These are phyloP conservation scores for Melaleuca quinquenervia DNA, from an alignment of 345 rosid genomes.

Conservation along the genomic window DNA sequence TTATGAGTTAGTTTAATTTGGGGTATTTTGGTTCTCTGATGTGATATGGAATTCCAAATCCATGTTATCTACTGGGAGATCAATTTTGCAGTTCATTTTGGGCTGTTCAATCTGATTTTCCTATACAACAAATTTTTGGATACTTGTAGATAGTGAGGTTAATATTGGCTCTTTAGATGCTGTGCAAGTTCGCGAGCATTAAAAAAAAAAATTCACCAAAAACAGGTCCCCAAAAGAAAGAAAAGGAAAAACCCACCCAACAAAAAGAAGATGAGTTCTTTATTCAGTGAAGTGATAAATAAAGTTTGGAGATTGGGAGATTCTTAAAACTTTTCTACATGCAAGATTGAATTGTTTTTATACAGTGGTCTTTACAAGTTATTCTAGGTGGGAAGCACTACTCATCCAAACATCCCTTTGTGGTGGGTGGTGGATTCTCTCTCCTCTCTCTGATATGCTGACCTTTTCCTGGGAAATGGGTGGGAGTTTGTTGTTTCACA, in stretches of 20 bases:
- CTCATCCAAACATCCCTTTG: neutral
- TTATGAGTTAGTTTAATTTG: neutral
- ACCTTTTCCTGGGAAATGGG: neutral
- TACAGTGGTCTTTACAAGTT: neutral
- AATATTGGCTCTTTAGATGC: no score
- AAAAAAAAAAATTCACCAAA: no score
- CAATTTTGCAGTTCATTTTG: no score
- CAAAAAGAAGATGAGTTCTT: neutral
- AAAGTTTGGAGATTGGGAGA: neutral
- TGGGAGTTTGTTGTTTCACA: neutral
- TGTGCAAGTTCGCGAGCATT: no score
- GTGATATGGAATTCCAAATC: neutral
- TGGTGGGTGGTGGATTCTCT: neutral
- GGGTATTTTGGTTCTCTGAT: neutral
- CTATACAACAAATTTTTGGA: no score
- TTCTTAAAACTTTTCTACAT: neutral
- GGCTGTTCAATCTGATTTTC: no score
- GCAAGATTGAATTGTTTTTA: neutral
- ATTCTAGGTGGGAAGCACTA: neutral
- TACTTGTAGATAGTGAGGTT: no score
- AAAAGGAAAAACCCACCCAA: neutral
- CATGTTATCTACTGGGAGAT: neutral
- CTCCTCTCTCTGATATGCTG: neutral
- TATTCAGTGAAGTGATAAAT: neutral
- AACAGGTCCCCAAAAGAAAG: neutral